phyloP scores from a whole-genome alignment of 1,284 basidiomycete genomes.

The Spongiforma sp. region DNA sequence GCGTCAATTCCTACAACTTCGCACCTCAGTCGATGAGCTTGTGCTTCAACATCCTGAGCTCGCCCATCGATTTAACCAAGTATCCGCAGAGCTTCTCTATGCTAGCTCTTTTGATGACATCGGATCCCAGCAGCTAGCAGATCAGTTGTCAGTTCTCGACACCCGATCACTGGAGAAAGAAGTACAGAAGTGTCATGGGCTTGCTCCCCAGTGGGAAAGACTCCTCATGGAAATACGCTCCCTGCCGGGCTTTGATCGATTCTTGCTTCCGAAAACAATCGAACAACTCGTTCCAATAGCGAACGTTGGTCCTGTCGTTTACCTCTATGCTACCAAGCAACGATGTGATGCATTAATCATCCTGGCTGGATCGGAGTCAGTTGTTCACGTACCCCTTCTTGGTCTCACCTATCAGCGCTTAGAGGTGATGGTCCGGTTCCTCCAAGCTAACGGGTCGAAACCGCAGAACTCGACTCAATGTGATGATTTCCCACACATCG shows the following conservation, averaged over 20 bases:
- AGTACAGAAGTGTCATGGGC: background rate
- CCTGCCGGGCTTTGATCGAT: background rate
- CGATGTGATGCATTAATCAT: background rate
- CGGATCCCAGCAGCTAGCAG: background rate
- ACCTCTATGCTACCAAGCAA: background rate
- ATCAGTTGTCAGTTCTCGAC: background rate
- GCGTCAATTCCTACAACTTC: background rate
- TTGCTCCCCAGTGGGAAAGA: background rate
- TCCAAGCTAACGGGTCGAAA: background rate
- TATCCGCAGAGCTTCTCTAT: background rate
- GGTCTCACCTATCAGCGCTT: background rate
- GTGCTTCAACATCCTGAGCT: background rate
- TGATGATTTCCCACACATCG: too few relatives aligned
- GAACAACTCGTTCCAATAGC: background rate
- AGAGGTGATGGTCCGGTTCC: background rate
- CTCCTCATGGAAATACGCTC: background rate
- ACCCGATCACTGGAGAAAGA: background rate
- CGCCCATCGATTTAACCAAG: background rate
- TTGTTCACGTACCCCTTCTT: background rate
- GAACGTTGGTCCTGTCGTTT: background rate
- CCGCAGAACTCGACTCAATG: too few relatives aligned
- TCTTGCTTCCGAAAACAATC: background rate
- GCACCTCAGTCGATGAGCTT: too few relatives aligned
- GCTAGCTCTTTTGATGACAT: background rate
- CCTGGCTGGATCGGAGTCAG: background rate